Evolutionary conservation across 306 rosid species (phyloP), one percentile per base, ranked within the genome.

Genomic region (Alnus rubra): DNA sequence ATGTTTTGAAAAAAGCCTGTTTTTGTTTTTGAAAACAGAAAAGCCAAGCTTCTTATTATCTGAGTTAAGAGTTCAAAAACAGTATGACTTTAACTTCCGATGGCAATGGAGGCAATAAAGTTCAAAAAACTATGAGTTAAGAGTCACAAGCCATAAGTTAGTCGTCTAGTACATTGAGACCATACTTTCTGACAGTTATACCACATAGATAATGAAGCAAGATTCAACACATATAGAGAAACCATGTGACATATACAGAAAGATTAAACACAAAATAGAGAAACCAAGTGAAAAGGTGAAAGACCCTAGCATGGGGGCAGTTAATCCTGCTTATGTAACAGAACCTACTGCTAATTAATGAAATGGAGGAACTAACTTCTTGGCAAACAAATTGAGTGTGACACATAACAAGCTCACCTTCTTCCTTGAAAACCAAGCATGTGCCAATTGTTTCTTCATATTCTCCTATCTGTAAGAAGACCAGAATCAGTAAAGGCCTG

Each of bases 361-460:
- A 56, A 56, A 28, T 33, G 13, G 63, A 2, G 28, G 3, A 19
- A 9, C 10, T 35, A 63, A 11, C 48, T 33, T 37, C 48, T 35
- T 15, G 23, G 47, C 23, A 35, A 33, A 64, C 10, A 39, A 37
- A 67, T n/a, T 9, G 13, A 67, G 50, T 3, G 9, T 16, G 30
- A 37, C 48, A 67, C 15, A 1, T 42, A 9, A 42, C 31, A 68
- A 42, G 72, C 82, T 79, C 72, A 89, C 93, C 92, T 84, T 89
- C 86, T 82, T 94, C 92, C 6, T 82, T 79, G 71, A 92, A 94
- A 68, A 90, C 79, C 78, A 94, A 79, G 82, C 94, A 87, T 8
- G 94, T 88, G 69, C 97, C 96, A 49, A 94, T 81, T 37, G 94
- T 83, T 88, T 90, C 97, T 63, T 89, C 88, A 52, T 90, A 94